A percentile compares a stretch with the other conserved stretches of the same genome.
phyloP scores from a whole-genome alignment of 2,329 filamentous ascomycete species.

The Aspergillus flavus region DNA sequence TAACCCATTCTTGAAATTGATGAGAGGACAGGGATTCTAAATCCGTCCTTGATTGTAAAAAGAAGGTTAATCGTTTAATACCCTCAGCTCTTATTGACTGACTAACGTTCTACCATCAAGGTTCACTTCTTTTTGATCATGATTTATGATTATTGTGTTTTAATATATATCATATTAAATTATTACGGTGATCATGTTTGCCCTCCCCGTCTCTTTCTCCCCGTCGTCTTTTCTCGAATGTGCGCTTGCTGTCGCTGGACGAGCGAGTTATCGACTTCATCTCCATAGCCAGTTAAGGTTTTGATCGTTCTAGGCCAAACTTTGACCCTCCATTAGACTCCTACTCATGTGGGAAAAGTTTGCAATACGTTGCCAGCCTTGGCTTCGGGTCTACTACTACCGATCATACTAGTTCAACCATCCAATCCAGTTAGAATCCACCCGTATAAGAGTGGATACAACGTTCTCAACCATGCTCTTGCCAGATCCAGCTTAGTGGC shows the following conservation, averaged over 20 bases:
- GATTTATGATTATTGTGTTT: not conserved
- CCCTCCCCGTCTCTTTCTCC: not conserved
- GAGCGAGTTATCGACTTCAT: not conserved
- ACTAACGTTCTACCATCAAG: not conserved
- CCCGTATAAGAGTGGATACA: not conserved
- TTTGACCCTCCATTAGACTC: not conserved
- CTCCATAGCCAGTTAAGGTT: not conserved
- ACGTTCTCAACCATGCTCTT: not conserved
- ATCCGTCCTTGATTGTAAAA: not conserved
- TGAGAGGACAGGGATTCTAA: not conserved
- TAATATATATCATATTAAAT: not conserved
- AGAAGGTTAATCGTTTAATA: not conserved
- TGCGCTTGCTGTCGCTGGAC: not conserved
- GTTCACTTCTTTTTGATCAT: no score
- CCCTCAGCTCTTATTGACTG: not conserved
- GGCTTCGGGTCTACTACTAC: not conserved
- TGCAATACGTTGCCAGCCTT: not conserved
- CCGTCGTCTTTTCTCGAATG: no score
- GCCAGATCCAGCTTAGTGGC: not conserved
- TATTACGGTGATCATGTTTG: not conserved
- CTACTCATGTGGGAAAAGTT: constrained; percentile 2
- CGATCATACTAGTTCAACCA: not conserved
- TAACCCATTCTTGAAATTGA: not conserved
- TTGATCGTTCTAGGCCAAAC: not conserved
- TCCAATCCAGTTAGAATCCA: not conserved